Conservation (phyloP, 257 asterid species). For the Cruciata laevipes region DNA sequence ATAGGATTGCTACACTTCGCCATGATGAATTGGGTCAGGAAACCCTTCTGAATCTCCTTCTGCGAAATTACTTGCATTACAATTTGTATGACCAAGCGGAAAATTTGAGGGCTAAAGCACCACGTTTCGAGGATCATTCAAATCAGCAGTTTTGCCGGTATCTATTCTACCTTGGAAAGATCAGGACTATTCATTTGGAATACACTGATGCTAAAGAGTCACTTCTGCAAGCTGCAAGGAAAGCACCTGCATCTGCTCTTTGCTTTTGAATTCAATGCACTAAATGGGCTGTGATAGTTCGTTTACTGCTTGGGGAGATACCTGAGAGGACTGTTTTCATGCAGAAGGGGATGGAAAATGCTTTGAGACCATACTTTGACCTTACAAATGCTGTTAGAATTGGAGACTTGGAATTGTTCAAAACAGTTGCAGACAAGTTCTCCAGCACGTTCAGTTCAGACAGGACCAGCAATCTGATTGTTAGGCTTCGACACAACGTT, state of each 20-base stretch:
- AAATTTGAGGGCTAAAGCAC: slow-evolving; percentile 90
- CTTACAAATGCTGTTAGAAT: slow-evolving; percentile 93
- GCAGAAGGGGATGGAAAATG: slow-evolving; percentile 93
- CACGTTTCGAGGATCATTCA: slow-evolving; percentile 92
- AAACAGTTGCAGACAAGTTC: slow-evolving; percentile 62
- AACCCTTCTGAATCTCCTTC: slow-evolving; percentile 72
- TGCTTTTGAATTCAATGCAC: slow-evolving; percentile 81
- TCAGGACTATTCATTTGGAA: slow-evolving; percentile 86
- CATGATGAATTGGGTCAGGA: slow-evolving; percentile 96
- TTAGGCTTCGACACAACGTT: slow-evolving; percentile 80
- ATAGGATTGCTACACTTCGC: slow-evolving; percentile 80
- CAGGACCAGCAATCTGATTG: slow-evolving; percentile 72
- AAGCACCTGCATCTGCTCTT: slow-evolving; percentile 80
- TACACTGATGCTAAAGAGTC: slow-evolving; percentile 96
- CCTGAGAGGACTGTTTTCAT: slow-evolving; percentile 88
- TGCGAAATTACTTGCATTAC: slow-evolving; percentile 85
- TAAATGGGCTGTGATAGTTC: slow-evolving; percentile 91
- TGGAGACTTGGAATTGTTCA: slow-evolving; percentile 82
- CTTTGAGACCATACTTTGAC: slow-evolving; percentile 87
- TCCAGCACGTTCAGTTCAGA: slow-evolving; percentile 60
- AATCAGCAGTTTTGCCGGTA: slow-evolving; percentile 93
- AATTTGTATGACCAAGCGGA: slow-evolving; percentile 93
- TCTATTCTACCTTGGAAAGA: slow-evolving; percentile 91
- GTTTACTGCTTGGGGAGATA: slow-evolving; percentile 91
- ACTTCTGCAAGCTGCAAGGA: slow-evolving; percentile 87